Conservation (phyloP, 2,329 filamentous ascomycete genomes). For the Aspergillus awamori region DNA sequence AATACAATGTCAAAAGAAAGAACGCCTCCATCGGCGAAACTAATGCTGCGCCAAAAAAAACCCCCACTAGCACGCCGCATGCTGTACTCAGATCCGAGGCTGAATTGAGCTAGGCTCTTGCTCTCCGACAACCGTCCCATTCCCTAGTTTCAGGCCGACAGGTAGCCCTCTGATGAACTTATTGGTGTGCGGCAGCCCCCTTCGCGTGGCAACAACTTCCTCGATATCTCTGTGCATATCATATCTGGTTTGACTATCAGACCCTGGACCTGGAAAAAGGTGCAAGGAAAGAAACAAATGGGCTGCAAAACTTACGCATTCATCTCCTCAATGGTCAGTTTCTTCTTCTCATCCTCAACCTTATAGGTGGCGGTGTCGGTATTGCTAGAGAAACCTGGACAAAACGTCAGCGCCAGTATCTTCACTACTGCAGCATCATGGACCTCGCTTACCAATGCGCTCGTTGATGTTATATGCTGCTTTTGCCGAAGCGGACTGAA, state of each 20-base stretch:
- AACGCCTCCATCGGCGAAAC: background rate
- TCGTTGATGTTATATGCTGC: conserved; percentile 66
- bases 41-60: background rate
- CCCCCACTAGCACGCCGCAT: no score
- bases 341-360: conserved; percentile 63
- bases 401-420: conserved; percentile 10
- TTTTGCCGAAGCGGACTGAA: conserved; percentile 61
- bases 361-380: conserved; percentile 60
- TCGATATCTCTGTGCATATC: conserved; percentile 63
- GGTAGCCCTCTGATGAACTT: conserved; percentile 52
- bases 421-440: background rate
- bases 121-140: conserved; percentile 37
- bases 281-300: background rate
- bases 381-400: conserved; percentile 64
- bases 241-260: conserved; percentile 45
- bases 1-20: background rate
- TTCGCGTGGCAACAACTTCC: conserved; percentile 46
- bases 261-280: background rate
- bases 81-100: background rate
- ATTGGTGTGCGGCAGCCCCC: conserved; percentile 35
- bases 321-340: conserved; percentile 71
- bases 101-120: background rate
- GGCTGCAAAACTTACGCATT: conserved; percentile 54
- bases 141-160: conserved; percentile 47
- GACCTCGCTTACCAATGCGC: conserved; percentile 54